These are phyloP conservation scores for Trichophyton simii DNA, from an alignment of 2,329 filamentous ascomycete genomes.

Conservation along the genomic window DNA sequence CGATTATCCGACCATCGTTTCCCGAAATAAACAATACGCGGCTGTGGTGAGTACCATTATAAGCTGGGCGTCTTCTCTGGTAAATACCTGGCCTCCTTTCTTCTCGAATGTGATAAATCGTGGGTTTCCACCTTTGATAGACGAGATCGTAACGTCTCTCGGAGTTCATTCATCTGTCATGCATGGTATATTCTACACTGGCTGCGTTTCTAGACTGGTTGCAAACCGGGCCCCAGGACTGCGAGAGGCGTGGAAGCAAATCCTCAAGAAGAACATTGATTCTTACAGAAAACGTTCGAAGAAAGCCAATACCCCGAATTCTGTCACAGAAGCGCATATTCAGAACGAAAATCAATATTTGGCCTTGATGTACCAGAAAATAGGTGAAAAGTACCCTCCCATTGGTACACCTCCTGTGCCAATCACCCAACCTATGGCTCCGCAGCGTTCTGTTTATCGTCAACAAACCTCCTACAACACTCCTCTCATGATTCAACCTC, in stretches of 20 bases:
- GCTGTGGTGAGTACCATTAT: conserved; percentile 29
- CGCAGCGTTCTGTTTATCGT: background rate
- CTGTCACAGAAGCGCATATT: background rate
- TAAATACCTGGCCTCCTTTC: conserved; percentile 30
- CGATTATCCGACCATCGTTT: conserved; percentile 18
- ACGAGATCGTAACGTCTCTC: conserved; percentile 42
- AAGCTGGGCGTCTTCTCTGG: conserved; percentile 35
- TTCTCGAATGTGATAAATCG: conserved; percentile 23
- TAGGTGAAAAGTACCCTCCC: background rate
- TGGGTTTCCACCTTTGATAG: conserved; percentile 44
- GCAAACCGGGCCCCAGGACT: conserved; percentile 5
- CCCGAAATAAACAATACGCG: conserved; percentile 24
- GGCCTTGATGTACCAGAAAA: background rate
- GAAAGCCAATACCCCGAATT: background rate
- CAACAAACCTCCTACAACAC: no score
- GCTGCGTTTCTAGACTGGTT: conserved; percentile 21
- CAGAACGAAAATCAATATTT: background rate
- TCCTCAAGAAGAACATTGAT: background rate
- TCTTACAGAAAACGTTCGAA: background rate
- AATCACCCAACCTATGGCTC: background rate
- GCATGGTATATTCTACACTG: conserved; percentile 41
- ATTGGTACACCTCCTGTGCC: background rate
- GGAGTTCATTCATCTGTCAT: conserved; percentile 40
- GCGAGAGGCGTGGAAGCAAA: background rate
- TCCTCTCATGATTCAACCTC: no score